phyloP scores from a whole-genome alignment of 2,329 filamentous ascomycete species.

The Amauroascus verrucosus region DNA sequence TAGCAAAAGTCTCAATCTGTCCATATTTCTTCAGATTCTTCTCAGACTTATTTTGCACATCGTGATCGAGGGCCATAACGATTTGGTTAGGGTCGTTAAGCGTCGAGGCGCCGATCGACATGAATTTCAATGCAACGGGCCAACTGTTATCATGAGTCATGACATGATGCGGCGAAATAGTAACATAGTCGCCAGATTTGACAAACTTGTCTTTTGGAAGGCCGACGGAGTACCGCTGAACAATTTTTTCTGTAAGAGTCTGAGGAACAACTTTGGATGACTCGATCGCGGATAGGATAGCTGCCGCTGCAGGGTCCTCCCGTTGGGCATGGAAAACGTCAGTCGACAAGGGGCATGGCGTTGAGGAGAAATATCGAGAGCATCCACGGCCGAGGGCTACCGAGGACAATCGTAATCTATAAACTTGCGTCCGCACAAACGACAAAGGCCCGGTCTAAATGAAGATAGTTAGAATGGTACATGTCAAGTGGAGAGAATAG shows the following conservation, averaged over 20 bases:
- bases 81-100: conserved; percentile 63
- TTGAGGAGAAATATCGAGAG: conserved; percentile 12
- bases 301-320: conserved; percentile 15
- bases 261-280: conserved; percentile 45
- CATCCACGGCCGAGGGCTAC: background rate
- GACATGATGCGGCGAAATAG: conserved; percentile 57
- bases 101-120: conserved; percentile 67
- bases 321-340: conserved; percentile 17
- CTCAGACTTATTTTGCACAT: conserved; percentile 73
- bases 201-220: conserved; percentile 66
- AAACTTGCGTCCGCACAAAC: conserved; percentile 1
- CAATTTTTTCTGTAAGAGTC: conserved; percentile 86
- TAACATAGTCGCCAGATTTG: conserved; percentile 73
- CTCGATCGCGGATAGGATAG: conserved; percentile 16
- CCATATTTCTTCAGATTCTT: conserved; percentile 73
- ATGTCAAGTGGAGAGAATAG: background rate
- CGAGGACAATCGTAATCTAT: background rate
- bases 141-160: conserved; percentile 84
- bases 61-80: conserved; percentile 77
- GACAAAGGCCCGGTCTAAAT: conserved; percentile 5
- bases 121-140: conserved; percentile 68
- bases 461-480: background rate
- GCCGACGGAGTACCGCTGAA: conserved; percentile 70
- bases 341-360: conserved; percentile 7
- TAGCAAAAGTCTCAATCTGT: conserved; percentile 72